Evolutionary conservation across 306 rosid species (phyloP).

Genomic region (Malus orientalis): DNA sequence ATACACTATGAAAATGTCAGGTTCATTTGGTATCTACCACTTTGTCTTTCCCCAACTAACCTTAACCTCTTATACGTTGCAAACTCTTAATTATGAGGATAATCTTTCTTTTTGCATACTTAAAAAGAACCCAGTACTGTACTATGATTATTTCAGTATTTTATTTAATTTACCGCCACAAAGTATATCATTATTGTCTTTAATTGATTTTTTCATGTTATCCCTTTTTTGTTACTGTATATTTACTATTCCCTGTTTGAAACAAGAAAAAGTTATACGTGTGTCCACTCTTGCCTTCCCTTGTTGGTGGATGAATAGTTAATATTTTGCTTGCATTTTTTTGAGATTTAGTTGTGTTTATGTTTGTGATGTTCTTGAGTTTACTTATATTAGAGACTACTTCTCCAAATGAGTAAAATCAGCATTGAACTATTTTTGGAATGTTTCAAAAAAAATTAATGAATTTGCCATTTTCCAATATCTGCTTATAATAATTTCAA

Average conservation of each 20-base stretch:
- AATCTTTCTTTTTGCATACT: not conserved
- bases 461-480: not conserved
- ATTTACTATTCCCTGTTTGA: not conserved
- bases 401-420: not conserved
- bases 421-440: not conserved
- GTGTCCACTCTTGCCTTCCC: not conserved
- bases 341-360: not conserved
- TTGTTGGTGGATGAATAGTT: not conserved
- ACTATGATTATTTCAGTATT: not conserved
- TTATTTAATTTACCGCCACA: not conserved
- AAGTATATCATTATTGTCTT: not conserved
- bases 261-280: not conserved
- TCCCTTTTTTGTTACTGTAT: not conserved
- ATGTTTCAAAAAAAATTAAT: not conserved
- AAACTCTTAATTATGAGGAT: not conserved
- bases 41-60: not conserved
- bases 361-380: not conserved
- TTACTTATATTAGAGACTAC: not conserved
- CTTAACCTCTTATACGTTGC: not conserved
- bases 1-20: not conserved
- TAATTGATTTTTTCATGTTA: not conserved
- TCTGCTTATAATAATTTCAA: not conserved
- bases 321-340: not conserved
- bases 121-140: not conserved
- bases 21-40: not conserved